phyloP scores from a whole-genome alignment of 2,329 filamentous ascomycete species.

The Ceratocystis smalleyi region DNA sequence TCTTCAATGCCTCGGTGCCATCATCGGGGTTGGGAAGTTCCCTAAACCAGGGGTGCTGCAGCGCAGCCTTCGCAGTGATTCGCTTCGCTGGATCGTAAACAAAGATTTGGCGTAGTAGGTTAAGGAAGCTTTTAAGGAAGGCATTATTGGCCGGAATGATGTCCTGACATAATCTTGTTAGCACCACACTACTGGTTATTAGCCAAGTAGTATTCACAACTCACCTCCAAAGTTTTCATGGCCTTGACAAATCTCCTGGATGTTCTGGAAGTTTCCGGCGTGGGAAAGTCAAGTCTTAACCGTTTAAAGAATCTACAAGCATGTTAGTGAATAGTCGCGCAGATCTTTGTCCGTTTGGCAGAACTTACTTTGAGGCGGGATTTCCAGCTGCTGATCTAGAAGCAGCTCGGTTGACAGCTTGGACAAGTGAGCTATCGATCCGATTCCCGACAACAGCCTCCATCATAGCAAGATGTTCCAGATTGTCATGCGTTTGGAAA shows the following conservation, averaged over 20 bases:
- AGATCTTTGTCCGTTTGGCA: not conserved
- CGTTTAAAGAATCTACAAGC: constrained; percentile 48
- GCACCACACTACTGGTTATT: not conserved
- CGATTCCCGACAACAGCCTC: constrained; percentile 47
- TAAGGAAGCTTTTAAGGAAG: constrained; percentile 48
- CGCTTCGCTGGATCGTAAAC: constrained; percentile 50
- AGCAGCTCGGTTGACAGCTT: constrained; percentile 40
- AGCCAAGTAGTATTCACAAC: constrained; percentile 20
- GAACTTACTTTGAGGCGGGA: constrained; percentile 46
- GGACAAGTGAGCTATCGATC: constrained; percentile 44
- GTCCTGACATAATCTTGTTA: constrained; percentile 31
- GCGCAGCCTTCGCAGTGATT: constrained; percentile 50
- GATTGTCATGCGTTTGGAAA: constrained; percentile 58
- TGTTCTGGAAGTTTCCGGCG: constrained; percentile 45
- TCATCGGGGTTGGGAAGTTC: constrained; percentile 48
- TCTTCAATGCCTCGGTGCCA: constrained; percentile 52
- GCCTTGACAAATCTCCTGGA: constrained; percentile 53
- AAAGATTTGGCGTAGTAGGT: constrained; percentile 51
- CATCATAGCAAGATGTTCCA: constrained; percentile 64
- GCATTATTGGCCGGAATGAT: constrained; percentile 45
- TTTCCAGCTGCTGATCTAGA: constrained; percentile 40
- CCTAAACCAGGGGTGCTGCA: constrained; percentile 54
- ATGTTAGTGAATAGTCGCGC: not conserved
- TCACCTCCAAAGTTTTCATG: constrained; percentile 52
- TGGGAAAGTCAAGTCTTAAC: constrained; percentile 49